Evolutionary conservation across 345 rosid species (phyloP), one percentile per base, ranked within the genome.

Genomic region (Diplotaxis tenuifolia): DNA sequence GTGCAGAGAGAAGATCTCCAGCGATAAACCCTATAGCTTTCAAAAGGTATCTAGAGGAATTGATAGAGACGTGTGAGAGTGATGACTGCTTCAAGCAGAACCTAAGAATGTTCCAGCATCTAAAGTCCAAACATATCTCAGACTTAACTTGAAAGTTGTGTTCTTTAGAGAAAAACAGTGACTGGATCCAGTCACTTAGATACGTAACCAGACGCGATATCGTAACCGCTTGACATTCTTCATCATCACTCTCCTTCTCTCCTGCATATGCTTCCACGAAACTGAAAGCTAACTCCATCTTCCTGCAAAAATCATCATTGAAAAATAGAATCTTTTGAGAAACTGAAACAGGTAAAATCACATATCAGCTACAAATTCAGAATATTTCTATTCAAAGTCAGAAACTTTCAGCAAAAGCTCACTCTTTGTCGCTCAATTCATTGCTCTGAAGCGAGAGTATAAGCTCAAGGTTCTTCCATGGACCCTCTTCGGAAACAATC

Each of bases 381-480:
- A 45, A 45, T 5, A 18, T 45, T 45, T 45, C 8, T 10, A 11
- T 58, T 27, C 54, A 40, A 69, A 55, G 18, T 28, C 74, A 62
- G 28, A 62, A 62, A 7, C 63, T 68, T 42, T 32, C 3, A 67
- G 8, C 34, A 16, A 34, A 67, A 11, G 75, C 93, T 70, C 21
- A 95, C 99, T 76, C 85, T 74, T 82, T 83, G 52, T 80, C 69
- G 28, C 75, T 83, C 72, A 86, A 49, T 65, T 81, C 79, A 32
- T 62, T 85, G 77, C 45, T 82, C 75, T 85, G 87, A 47, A 92
- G 54, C 6, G 80, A 82, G 9, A 87, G 82, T 72, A 92, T 83
- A 63, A 95, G 79, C 75, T 90, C 81, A 9, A 95, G 83, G 73
- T 92, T 92, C 78, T 76, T 82, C 98, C 98, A 95, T 29, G 89